These are phyloP conservation scores for Tolypocladium sp. DNA, from an alignment of 2,329 filamentous ascomycete species.

Conservation along the genomic window DNA sequence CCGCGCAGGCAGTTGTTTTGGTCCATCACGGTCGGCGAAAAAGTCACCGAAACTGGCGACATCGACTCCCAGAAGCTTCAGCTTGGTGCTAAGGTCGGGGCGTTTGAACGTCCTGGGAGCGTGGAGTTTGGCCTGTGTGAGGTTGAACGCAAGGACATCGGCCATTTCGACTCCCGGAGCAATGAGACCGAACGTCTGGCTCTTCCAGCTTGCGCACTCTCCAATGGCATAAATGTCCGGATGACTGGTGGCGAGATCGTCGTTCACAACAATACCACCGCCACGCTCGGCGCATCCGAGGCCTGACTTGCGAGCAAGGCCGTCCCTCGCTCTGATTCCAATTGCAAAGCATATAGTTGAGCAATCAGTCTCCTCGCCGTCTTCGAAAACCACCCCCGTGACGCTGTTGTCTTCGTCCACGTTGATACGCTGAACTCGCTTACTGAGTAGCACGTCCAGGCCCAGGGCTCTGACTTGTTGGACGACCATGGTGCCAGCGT, in stretches of 20 bases:
- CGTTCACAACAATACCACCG: slow-evolving; percentile 65
- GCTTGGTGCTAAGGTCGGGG: slow-evolving; percentile 82
- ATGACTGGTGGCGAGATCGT: slow-evolving; percentile 58
- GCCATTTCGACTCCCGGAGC: slow-evolving; percentile 90
- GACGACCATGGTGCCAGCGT: slow-evolving; percentile 73
- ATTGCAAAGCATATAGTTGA: slow-evolving; percentile 85
- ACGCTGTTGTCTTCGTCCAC: slow-evolving; percentile 60
- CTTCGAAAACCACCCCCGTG: slow-evolving; percentile 68
- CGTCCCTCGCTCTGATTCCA: slow-evolving; percentile 72
- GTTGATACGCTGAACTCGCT: slow-evolving; percentile 63
- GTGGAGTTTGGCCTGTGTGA: slow-evolving; percentile 73
- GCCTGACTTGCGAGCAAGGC: slow-evolving; percentile 60
- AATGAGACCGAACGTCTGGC: slow-evolving; percentile 80
- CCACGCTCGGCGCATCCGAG: slow-evolving; percentile 65
- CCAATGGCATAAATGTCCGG: slow-evolving; percentile 78
- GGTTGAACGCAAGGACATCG: slow-evolving; percentile 81
- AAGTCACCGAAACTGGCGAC: slow-evolving; percentile 92
- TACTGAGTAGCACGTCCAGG: slow-evolving; percentile 70
- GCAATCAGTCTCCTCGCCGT: slow-evolving; percentile 68
- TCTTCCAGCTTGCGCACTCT: slow-evolving; percentile 85
- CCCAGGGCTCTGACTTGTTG: slow-evolving; percentile 73
- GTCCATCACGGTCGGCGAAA: slow-evolving; percentile 81
- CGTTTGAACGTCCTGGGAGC: slow-evolving; percentile 62
- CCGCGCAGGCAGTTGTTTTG: slow-evolving; percentile 60
- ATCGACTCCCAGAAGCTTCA: slow-evolving; percentile 83